Evolutionary conservation across 345 rosid species (phyloP).

Genomic region (Salix koriyanagi): DNA sequence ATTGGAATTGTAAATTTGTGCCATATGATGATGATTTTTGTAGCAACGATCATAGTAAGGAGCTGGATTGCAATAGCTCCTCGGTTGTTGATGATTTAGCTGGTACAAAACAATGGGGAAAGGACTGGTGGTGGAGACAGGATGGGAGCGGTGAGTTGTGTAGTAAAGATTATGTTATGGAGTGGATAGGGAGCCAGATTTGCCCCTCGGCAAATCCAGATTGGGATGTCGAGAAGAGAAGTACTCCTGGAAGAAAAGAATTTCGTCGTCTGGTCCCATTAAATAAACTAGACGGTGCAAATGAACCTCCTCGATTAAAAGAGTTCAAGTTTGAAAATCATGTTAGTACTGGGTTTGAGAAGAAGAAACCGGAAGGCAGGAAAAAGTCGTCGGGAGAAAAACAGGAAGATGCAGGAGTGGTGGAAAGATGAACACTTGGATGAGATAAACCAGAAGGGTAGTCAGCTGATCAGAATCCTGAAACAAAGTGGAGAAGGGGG

Average conservation of each 20-base stretch:
- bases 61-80: slow-evolving; percentile 44
- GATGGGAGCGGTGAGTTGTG: slow-evolving; percentile 88
- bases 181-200: slow-evolving; percentile 98
- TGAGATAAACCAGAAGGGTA: slow-evolving; percentile 47
- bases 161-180: slow-evolving; percentile 90
- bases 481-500: slow-evolving; percentile 60
- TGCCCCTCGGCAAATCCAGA: slow-evolving; percentile 59
- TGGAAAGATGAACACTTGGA: slow-evolving; percentile 92
- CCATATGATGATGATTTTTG: slow-evolving; percentile 51
- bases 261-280: slow-evolving; percentile 34
- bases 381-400: slow-evolving; percentile 45
- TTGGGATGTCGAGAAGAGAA: slow-evolving; percentile 76
- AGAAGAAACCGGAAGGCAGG: slow-evolving; percentile 39
- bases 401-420: slow-evolving; percentile 92
- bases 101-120: slow-evolving; percentile 77
- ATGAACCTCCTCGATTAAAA: slow-evolving; percentile 34
- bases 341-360: slow-evolving; percentile 37
- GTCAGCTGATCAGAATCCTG: slow-evolving; percentile 35
- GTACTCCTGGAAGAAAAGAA: slow-evolving; percentile 40
- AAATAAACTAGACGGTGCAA: slow-evolving; percentile 43
- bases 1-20: slow-evolving; percentile 54
- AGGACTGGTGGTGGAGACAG: slow-evolving; percentile 99
- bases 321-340: slow-evolving; percentile 36
- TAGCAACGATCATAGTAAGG: slow-evolving; percentile 44
- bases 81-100: slow-evolving; percentile 40